These are phyloP conservation scores for Pestalotiopsis sp. DNA, from an alignment of 2,329 filamentous ascomycete genomes.

Conservation along the genomic window DNA sequence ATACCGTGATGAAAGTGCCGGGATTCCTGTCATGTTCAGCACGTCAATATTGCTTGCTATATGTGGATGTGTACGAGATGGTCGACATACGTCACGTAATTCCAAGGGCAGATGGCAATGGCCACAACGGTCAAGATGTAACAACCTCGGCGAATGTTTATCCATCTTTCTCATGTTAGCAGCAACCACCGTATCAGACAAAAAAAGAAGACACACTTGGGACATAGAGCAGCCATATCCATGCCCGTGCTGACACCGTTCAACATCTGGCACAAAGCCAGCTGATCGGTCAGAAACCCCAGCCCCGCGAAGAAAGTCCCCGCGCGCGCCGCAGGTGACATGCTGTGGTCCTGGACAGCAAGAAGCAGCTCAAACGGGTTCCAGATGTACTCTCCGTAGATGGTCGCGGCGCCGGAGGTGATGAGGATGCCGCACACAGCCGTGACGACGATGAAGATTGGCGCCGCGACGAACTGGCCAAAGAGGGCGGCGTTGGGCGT, in stretches of 20 bases:
- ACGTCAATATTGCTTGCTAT: not conserved
- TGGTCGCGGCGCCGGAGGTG: constrained; percentile 34
- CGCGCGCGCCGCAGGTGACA: constrained; percentile 31
- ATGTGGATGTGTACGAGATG: not conserved
- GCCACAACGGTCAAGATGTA: constrained; percentile 44
- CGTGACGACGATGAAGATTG: constrained; percentile 39
- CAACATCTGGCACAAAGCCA: constrained; percentile 29
- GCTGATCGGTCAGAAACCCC: constrained; percentile 36
- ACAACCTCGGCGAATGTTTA: constrained; percentile 51
- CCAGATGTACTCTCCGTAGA: constrained; percentile 39
- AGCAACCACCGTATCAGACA: too few species aligned
- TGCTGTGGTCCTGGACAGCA: constrained; percentile 34
- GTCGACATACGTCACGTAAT: constrained; percentile 36
- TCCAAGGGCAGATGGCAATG: constrained; percentile 48
- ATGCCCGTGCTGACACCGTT: constrained; percentile 39
- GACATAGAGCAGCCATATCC: constrained; percentile 49
- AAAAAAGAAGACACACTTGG: constrained; percentile 22
- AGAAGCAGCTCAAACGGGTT: constrained; percentile 40
- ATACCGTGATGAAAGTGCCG: constrained; percentile 41
- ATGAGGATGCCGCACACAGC: constrained; percentile 40
- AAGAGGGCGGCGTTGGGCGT: constrained; percentile 30
- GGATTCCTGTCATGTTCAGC: constrained; percentile 31
- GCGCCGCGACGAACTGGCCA: constrained; percentile 32
- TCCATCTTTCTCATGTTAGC: constrained; percentile 32
- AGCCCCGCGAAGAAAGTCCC: constrained; percentile 40